These are phyloP conservation scores for Euphorbia pulcherrima DNA, from an alignment of 345 rosid genomes.

Conservation along the genomic window DNA sequence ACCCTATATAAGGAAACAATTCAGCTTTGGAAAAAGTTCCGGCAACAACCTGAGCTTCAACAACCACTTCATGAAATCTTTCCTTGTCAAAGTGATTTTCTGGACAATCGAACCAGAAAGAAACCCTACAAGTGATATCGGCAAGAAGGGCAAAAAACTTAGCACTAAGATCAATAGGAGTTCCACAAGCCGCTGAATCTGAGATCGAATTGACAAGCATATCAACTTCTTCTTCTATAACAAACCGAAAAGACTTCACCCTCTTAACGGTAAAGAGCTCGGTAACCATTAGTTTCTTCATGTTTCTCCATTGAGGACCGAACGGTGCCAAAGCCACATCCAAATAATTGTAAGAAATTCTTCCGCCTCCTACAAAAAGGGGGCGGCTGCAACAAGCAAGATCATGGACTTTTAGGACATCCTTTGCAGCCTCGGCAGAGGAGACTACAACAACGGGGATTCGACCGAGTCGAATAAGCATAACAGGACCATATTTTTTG, in stretches of 20 bases:
- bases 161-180: slow-evolving; percentile 11
- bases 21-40: slow-evolving; percentile 35
- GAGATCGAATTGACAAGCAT: slow-evolving; percentile 3
- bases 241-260: no score
- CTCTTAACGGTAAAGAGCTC: no score
- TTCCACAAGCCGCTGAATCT: background rate
- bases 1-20: no score
- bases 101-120: slow-evolving; percentile 7
- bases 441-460: no score
- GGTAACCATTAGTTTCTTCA: no score
- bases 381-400: slow-evolving; percentile 20
- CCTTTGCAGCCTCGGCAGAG: no score
- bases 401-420: slow-evolving; percentile 22
- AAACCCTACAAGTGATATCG: slow-evolving; percentile 5
- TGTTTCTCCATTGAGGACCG: slow-evolving; percentile 17
- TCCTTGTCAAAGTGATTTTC: slow-evolving; percentile 22
- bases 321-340: slow-evolving; percentile 23
- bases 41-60: slow-evolving; percentile 19
- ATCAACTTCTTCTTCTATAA: background rate
- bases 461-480: no score
- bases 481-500: no score
- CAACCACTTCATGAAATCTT: slow-evolving; percentile 31
- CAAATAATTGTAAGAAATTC: slow-evolving; percentile 13
- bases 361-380: background rate
- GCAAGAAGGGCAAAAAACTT: slow-evolving; percentile 2